These are phyloP conservation scores for Pleurotus pulmonarius DNA, from an alignment of 768 basidiomycete species.

Conservation along the genomic window DNA sequence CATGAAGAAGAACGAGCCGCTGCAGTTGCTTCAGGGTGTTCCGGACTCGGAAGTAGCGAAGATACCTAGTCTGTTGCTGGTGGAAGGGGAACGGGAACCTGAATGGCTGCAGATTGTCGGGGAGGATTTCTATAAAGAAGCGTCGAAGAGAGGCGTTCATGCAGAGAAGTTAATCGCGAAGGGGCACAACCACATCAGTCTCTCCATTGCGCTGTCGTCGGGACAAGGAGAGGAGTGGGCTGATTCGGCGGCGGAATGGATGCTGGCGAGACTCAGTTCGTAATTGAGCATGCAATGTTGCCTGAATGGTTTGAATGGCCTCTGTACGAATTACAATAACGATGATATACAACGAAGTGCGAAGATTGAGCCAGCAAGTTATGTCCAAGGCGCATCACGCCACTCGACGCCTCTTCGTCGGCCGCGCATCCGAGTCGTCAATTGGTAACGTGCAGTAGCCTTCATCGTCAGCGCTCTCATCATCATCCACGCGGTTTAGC, in stretches of 20 bases:
- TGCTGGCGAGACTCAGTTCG: constrained; percentile 11
- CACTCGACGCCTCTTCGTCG: too few species aligned
- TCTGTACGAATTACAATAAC: too few species aligned
- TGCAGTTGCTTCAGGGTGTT: constrained; percentile 34
- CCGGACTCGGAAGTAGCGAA: constrained; percentile 26
- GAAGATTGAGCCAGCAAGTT: too few species aligned
- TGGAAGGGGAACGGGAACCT: constrained; percentile 54
- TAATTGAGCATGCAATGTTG: background rate
- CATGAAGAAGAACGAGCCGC: constrained; percentile 33
- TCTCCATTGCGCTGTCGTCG: constrained; percentile 42
- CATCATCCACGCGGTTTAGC: too few species aligned
- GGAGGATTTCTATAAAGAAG: constrained; percentile 31
- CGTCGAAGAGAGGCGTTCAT: constrained; percentile 30
- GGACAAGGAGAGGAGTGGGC: constrained; percentile 66
- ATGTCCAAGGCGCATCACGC: too few species aligned
- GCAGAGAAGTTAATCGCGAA: constrained; percentile 33
- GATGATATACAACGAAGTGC: too few species aligned
- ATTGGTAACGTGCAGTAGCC: too few species aligned
- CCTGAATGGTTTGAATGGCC: too few species aligned
- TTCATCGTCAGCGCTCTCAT: too few species aligned
- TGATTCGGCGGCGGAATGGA: constrained; percentile 40
- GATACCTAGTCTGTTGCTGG: constrained; percentile 45
- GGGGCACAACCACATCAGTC: constrained; percentile 65
- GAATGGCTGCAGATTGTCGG: constrained; percentile 33
- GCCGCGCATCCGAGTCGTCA: too few species aligned